Base-by-base conservation (phyloP, 495 filamentous ascomycete species). In the Cercophora scortea region DNA sequence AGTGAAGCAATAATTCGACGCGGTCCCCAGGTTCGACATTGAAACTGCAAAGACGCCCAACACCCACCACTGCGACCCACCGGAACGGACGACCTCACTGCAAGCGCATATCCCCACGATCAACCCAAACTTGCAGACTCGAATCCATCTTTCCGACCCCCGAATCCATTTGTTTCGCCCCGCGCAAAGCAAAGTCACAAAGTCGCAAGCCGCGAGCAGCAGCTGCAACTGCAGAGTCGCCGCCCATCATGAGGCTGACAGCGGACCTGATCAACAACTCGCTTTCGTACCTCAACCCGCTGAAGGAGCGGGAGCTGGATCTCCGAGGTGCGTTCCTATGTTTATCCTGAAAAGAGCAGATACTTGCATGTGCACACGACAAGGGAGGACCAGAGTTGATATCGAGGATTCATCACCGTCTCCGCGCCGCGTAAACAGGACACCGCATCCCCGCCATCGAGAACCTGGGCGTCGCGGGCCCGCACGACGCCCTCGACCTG, bases 371-470 rank as follows among this genome's bases (percentile, higher is more conserved):
- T n/a, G 86, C 90, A 90, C 85, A 81, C n/a, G n/a, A n/a, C n/a
- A n/a, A n/a, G n/a, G 80, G 15, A 42, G 73, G 85, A 85, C 80
- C 86, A 85, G 73, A 79, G 80, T 92, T 94, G 83, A 91, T 89
- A 88, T 82, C 83, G 75, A 79, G 73, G 64, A 74, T 57, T 63
- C 17, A 74, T 68, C 61, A 35, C 33, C 53, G 34, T 52, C 18
- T 36, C 42, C 45, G 49, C n/a, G 33, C 42, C 64, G 63, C 66
- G 69, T 65, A 65, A 84, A 76, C 81, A 97, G 93, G 93, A 71
- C 94, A 96, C 74, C 90, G 95, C 74, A 96, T 99, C 63, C 89
- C 93, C 62, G 80, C 86, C 18, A 96, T 97, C 75, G 94, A 99
- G 81, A 99, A 99, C 67, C 69, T 99, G 70, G 94, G 93, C 78